Evolutionary conservation across 371 early-diverging fungal species (phyloP), one percentile per base, ranked within the genome.

Genomic region (Mucor mucedo): DNA sequence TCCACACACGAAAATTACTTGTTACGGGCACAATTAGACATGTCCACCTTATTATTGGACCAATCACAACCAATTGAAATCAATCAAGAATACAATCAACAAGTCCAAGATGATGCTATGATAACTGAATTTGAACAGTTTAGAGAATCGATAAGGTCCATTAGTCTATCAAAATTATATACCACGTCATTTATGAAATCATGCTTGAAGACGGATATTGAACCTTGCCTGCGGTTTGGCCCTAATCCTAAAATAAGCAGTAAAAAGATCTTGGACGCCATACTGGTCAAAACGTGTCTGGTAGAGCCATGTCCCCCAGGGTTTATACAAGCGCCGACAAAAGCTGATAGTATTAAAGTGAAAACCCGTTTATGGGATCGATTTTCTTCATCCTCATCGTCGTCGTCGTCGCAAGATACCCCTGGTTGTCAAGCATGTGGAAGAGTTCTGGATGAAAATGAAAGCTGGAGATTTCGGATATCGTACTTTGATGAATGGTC

Each of bases 401-500:
- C 21, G n/a, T 29, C 84, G 82, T 27, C 16, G 13, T 16, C 47
- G 13, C 13, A 45, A 28, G 58, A 48, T 3, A 63, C 27, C n/a
- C 16, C 47, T 52, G 40, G 91, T 6, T 94, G 95, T 63, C 60
- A 60, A 40, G 65, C 67, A 14, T 70, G 70, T 53, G 69, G 69
- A 16, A 59, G 60, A 52, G 14, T 16, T 14, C 8, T 55, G 8
- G 55, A 63, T 5, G 53, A 58, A 52, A 39, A 33, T 14, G 32
- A 62, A 30, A 13, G 52, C 2, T 91, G 88, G 72, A 84, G 88
- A 52, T 93, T 93, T 71, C 82, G 86, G 21, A 84, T 91, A 45
- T 86, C 91, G 1, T 84, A 87, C 30, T 71, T 77, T 38, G 84
- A 86, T 60, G 87, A 90, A 11, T 94, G 93, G 93, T 75, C 83